Evolutionary conservation across 257 asterid species (phyloP).

Genomic region (Eustoma russellianum): DNA sequence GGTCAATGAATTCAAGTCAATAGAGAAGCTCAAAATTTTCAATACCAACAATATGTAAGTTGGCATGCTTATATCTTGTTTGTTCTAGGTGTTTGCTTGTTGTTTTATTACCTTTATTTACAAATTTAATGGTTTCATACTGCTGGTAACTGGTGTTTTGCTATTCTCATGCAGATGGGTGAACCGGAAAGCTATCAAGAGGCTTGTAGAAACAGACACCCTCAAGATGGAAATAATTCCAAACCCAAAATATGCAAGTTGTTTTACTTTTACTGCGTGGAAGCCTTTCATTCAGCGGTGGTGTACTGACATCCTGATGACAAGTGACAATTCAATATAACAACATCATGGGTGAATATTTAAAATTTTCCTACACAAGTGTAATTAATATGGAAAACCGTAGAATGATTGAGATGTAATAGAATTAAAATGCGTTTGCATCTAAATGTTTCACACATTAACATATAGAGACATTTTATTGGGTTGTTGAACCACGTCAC

Average conservation of each 20-base stretch:
- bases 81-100: neutral
- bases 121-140: neutral
- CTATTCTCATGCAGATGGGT: slow-evolving; percentile 67
- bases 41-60: slow-evolving; percentile 94
- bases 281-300: too few relatives aligned
- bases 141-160: neutral
- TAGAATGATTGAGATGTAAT: too few relatives aligned
- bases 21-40: slow-evolving; percentile 93
- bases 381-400: too few relatives aligned
- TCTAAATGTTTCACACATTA: too few relatives aligned
- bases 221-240: slow-evolving; percentile 93
- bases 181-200: slow-evolving; percentile 64
- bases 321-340: too few relatives aligned
- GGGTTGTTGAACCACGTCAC: too few relatives aligned
- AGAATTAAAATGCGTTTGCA: too few relatives aligned
- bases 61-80: neutral
- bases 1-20: slow-evolving; percentile 86
- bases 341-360: too few relatives aligned
- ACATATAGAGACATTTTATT: too few relatives aligned
- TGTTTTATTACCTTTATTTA: neutral
- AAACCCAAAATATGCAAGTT: slow-evolving; percentile 48
- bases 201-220: slow-evolving; percentile 67
- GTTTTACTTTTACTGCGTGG: neutral
- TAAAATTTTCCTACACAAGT: too few relatives aligned
- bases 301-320: too few relatives aligned